Evolutionary conservation across 2,329 filamentous ascomycete genomes (phyloP).

Genomic region (Aureobasidium leucospermi): DNA sequence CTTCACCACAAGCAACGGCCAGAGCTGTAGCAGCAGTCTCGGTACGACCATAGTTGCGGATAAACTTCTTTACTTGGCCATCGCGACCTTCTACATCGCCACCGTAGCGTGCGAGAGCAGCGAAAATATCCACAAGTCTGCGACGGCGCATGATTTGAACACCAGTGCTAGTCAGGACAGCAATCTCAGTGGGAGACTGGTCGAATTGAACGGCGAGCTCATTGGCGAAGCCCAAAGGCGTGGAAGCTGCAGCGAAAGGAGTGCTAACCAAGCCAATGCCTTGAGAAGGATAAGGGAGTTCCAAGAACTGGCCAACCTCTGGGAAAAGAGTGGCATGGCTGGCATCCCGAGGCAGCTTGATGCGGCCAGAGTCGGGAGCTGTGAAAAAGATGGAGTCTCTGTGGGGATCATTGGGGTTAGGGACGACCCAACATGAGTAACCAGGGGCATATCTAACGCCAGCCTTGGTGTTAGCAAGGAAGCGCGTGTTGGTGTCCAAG

Average conservation of each 20-base stretch:
- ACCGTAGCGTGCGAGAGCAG: conserved; percentile 65
- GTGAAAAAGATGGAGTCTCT: conserved; percentile 70
- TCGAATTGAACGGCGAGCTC: conserved; percentile 97
- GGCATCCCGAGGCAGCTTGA: conserved; percentile 42
- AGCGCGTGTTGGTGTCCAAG: conserved; percentile 28
- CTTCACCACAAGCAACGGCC: conserved; percentile 91
- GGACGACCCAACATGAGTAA: conserved; percentile 81
- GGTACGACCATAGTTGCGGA: conserved; percentile 74
- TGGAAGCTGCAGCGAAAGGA: conserved; percentile 60
- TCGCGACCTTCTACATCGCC: conserved; percentile 75
- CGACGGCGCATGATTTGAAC: conserved; percentile 79
- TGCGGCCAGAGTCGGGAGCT: conserved; percentile 79
- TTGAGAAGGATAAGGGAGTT: conserved; percentile 65
- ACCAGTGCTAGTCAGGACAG: conserved; percentile 83
- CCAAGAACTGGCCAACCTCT: conserved; percentile 75
- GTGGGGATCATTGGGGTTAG: conserved; percentile 26
- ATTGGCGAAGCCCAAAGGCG: conserved; percentile 79
- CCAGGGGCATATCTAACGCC: conserved; percentile 66
- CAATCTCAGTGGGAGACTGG: conserved; percentile 70
- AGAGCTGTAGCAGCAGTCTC: conserved; percentile 87
- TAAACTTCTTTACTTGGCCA: conserved; percentile 73
- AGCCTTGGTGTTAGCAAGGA: conserved; percentile 29
- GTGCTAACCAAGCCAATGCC: conserved; percentile 71
- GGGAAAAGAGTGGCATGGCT: conserved; percentile 49
- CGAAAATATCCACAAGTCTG: conserved; percentile 86